Evolutionary conservation across 148 eudicot species (phyloP), one percentile per base, ranked within the genome.

Genomic region (Silene conica): DNA sequence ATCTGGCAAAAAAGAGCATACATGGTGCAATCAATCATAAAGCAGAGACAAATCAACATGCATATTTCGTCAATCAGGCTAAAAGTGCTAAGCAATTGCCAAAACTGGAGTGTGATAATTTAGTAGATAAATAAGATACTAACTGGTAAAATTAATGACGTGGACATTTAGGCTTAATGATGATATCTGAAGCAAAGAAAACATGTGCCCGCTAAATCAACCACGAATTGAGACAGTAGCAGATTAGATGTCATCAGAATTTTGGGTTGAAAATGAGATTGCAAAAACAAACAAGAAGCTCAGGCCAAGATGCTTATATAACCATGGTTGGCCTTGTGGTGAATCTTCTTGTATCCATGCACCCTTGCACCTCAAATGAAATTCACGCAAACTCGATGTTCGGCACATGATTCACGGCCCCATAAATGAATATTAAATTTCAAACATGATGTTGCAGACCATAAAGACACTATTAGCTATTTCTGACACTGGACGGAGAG

Each of bases 1-100:
- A 95, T 90, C 99, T 95, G 86, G 67, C 80, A 73, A 70, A 67
- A 19, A 73, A 25, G 38, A 56, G 64, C 14, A 69, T n/a, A 50
- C 16, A 54, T 16, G 67, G 61, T 52, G 45, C 25, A 64, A 63
- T 34, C 16, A 66, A 50, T 13, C 11, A 31, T 41, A 67, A 62
- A 8, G 31, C 28, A 72, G 6, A 20, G 43, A 60, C 23, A 25
- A 20, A 25, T 43, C 55, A 66, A 23, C n/a, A 45, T 5, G 68
- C 9, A 60, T 26, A 50, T 56, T 50, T 43, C 13, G 70, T 77
- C 55, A 23, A 43, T 21, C 41, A 12, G 58, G 60, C 19, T 28
- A 69, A 13, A 25, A 45, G 71, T 54, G 65, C 50, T 31, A 68
- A 68, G 56, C 16, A 68, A 67, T 46, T 45, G 57, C 55, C 54